Evolutionary conservation across 441 rosid species (phyloP).

Genomic region (Erysimum cheiri): DNA sequence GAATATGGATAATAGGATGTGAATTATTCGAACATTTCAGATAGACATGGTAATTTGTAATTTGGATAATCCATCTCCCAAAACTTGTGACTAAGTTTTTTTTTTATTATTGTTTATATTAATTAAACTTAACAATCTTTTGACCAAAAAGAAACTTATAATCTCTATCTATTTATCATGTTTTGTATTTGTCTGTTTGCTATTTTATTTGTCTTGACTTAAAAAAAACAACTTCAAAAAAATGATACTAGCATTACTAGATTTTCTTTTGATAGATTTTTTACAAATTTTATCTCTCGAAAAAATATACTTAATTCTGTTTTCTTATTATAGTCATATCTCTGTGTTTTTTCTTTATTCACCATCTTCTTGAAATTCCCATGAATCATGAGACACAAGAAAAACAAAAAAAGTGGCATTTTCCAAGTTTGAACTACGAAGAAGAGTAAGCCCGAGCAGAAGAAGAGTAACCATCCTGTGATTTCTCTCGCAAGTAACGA

Average conservation of each 20-base stretch:
- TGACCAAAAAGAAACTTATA: neutral
- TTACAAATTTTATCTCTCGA: neutral
- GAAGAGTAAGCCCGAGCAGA: slow-evolving; percentile 4
- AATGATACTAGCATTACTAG: neutral
- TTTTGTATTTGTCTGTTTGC: neutral
- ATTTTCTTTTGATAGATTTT: neutral
- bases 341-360: neutral
- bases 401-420: neutral
- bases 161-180: too few species aligned
- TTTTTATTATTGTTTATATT: too few species aligned
- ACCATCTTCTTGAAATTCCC: slow-evolving; percentile 7
- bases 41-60: neutral
- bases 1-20: neutral
- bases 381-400: slow-evolving; percentile 2
- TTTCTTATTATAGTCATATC: neutral
- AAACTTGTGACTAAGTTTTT: neutral
- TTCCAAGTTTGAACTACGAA: slow-evolving; percentile 21
- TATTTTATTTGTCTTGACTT: neutral
- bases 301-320: neutral
- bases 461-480: slow-evolving; percentile 16
- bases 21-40: neutral
- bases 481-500: slow-evolving; percentile 28
- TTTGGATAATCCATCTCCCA: neutral
- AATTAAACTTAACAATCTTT: neutral
- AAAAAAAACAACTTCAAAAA: neutral